Evolutionary conservation across 1,139 yeast species (phyloP).

Genomic region (Debaryomycetaceae sp.): DNA sequence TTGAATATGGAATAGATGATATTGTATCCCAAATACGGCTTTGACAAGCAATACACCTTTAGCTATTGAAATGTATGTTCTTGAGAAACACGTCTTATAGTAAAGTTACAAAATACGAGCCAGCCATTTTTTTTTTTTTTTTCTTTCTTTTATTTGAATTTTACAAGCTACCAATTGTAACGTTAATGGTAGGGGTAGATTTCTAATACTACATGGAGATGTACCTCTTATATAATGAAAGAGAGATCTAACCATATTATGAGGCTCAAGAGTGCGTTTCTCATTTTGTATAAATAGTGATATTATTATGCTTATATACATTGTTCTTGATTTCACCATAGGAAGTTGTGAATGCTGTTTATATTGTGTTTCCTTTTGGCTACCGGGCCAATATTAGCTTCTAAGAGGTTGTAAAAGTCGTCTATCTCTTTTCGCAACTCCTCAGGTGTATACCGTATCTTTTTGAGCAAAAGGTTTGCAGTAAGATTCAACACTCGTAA

Average conservation of each 20-base stretch:
- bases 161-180: too few relatives aligned
- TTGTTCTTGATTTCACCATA: background rate
- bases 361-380: slow-evolving; percentile 21
- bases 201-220: too few relatives aligned
- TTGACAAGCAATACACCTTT: too few relatives aligned
- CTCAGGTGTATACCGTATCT: background rate
- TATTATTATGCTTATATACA: too few relatives aligned
- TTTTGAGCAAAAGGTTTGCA: slow-evolving; percentile 16
- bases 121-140: slow-evolving; percentile 4
- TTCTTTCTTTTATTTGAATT: slow-evolving; percentile 4
- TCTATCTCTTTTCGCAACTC: slow-evolving; percentile 10
- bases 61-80: background rate
- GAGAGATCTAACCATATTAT: too few relatives aligned
- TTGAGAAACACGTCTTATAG: background rate
- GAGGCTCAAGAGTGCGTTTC: too few relatives aligned
- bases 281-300: too few relatives aligned
- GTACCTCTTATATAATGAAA: too few relatives aligned
- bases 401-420: slow-evolving; percentile 23
- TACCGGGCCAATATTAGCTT: slow-evolving; percentile 19
- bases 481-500: slow-evolving; percentile 17
- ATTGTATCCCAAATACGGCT: too few relatives aligned
- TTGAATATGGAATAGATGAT: too few relatives aligned
- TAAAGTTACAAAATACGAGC: background rate
- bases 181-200: too few relatives aligned
- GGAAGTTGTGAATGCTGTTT: slow-evolving; percentile 23